These are phyloP conservation scores for Lactuca sativa DNA, from an alignment of 129 eudicot genomes.

Conservation along the genomic window DNA sequence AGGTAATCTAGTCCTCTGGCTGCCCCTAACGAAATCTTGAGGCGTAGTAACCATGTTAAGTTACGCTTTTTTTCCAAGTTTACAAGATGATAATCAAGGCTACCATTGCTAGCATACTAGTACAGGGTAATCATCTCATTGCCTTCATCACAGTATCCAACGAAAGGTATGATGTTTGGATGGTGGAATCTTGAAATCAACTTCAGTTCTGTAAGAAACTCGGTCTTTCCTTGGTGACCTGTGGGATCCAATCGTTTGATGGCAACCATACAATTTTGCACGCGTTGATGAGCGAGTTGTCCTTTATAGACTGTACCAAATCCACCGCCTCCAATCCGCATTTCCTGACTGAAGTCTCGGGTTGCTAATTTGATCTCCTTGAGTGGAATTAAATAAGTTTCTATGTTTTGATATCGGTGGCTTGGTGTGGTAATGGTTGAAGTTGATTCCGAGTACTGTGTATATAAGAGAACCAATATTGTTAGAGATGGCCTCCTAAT, in stretches of 20 bases:
- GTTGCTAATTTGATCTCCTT: neutral
- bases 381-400: slow-evolving; percentile 9
- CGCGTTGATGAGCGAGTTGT: neutral
- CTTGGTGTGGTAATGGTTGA: too few species aligned
- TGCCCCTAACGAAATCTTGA: slow-evolving; percentile 14
- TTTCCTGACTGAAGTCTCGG: neutral
- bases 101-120: slow-evolving; percentile 7
- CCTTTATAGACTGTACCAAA: neutral
- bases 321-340: neutral
- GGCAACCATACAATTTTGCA: too few species aligned
- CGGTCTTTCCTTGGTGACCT: neutral
- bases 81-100: neutral
- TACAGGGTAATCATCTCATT: too few species aligned
- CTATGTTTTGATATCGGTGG: too few species aligned
- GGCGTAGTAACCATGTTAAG: neutral
- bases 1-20: slow-evolving; percentile 5
- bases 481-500: too few species aligned
- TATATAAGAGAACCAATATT: too few species aligned
- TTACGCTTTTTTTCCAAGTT: neutral
- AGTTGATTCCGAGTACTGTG: too few species aligned
- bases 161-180: too few species aligned
- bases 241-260: too few species aligned
- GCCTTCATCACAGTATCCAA: slow-evolving; percentile 8
- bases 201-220: neutral
- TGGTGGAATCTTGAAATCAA: too few species aligned